Percentiles rank a stretch among this genome's conserved stretches.
phyloP scores from a whole-genome alignment of 768 basidiomycete species.

The Hortiboletus flavorubellus region DNA sequence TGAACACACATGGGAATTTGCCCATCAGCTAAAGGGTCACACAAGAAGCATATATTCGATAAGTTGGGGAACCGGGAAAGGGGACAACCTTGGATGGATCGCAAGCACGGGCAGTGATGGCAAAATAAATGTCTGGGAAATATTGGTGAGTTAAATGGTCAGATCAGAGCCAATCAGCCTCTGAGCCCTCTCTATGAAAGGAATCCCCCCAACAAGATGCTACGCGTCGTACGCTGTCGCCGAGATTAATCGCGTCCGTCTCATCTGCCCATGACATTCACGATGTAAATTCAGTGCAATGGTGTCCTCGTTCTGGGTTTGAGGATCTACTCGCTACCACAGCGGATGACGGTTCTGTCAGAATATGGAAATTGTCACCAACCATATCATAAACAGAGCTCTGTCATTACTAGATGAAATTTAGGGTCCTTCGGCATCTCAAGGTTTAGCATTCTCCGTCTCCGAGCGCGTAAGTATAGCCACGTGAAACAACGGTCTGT shows the following conservation, averaged over 20 bases:
- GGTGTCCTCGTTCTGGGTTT: slow-evolving; percentile 70
- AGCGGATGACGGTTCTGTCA: slow-evolving; percentile 81
- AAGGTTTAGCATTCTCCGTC: no score
- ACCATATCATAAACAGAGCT: not conserved
- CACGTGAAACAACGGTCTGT: not conserved
- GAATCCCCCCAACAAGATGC: slow-evolving; percentile 12
- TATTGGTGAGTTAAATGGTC: slow-evolving; percentile 44
- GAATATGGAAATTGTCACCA: slow-evolving; percentile 64
- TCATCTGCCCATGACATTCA: slow-evolving; percentile 72
- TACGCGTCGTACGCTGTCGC: slow-evolving; percentile 29
- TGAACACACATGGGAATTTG: slow-evolving; percentile 61
- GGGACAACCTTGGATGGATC: slow-evolving; percentile 66
- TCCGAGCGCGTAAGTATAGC: no score
- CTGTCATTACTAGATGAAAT: no score
- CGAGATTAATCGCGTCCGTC: slow-evolving; percentile 51
- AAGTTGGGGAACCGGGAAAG: slow-evolving; percentile 57
- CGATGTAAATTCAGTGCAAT: slow-evolving; percentile 83
- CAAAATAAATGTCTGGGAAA: slow-evolving; percentile 73
- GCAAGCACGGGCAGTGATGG: slow-evolving; percentile 89
- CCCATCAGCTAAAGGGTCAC: slow-evolving; percentile 59
- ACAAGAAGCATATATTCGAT: slow-evolving; percentile 78
- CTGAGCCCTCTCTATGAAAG: slow-evolving; percentile 9
- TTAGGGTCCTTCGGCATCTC: no score
- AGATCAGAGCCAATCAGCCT: not conserved
- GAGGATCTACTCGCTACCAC: slow-evolving; percentile 72